Base-by-base conservation (phyloP, 1,139 yeast genomes). In the Geotrichum siamense region DNA sequence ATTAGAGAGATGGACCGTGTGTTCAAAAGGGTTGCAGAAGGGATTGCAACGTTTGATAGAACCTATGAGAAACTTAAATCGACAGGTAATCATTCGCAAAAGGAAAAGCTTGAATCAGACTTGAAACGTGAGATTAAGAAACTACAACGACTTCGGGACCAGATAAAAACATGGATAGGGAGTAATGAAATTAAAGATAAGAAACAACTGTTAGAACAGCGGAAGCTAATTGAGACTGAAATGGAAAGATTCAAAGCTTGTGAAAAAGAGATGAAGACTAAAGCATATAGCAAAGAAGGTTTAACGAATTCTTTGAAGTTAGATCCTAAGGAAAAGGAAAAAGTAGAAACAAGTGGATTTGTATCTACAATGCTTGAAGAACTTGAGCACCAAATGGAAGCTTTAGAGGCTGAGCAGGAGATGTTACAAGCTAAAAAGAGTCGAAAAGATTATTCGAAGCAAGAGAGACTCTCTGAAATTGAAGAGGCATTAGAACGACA, bases 241-340 rank as follows among this genome's bases (percentile, higher is more conserved):
- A 91, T 91, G 99, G 98, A 93, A 65, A 76, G 91, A 55, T 93
- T 93, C 67, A 93, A 93, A 63, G 91, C 91, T 43, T 84, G 89
- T 53, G 99, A 93, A 63, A 85, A 89, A 67, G 79, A 83, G 55
- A 83, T 87, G 78, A 93, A 93, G 67, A 89, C 95, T 29, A 93
- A 93, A 63, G 96, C 95, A 47, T 93, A 86, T 60, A 82, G 94
- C 33, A 86, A 86, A 60, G 98, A 91, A 65, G 98, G 97, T 1
- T 71, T 91, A 53, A 87, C 83, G 48, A 74, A 81, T 55, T 72
- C 76, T 26, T 76, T 78, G 48, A 71, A 75, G 49, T 67, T 77
- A 36, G 94, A 85, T 62, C 93, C 91, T 16, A 82, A 79, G 51
- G 94, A 85, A 59, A 72, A 76, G 61, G 89, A 84, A 61, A 85